Evolutionary conservation across 805 yeast genomes (phyloP), one percentile per base, ranked within the genome.

Genomic region (Candida dendrica): DNA sequence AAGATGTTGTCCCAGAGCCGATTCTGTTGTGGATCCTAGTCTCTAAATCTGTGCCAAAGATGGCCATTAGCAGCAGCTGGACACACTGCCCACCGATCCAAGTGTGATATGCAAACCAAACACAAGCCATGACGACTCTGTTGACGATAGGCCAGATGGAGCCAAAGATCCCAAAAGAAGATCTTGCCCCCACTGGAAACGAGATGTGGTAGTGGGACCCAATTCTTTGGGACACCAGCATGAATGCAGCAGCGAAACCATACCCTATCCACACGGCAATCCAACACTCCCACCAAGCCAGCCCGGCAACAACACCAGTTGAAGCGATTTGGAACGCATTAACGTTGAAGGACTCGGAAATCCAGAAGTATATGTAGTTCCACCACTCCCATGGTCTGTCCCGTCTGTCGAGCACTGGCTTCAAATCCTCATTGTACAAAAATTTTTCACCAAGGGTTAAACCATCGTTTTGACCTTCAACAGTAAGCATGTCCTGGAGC

Each of bases 251-350:
- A 47, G 84, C 77, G 37, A 84, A 61, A 16, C 70, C 55, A 60
- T 88, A 88, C 6, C 96, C 96, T 15, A 88, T 48, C 93, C 95
- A 86, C 19, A 88, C 93, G 1, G 93, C 76, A 33, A 88, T 64
- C 95, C 95, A 88, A 11, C 85, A 79, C 56, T 81, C 90, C 95
- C 95, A 88, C 95, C 95, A 87, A 15, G 81, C 75, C 62, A 88
- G 65, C 9, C 93, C 93, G 18, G 80, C 77, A 42, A 71, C 68
- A 42, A 84, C 81, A 53, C 95, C 95, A 0, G 95, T 84, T 9
- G 91, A 80, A 2, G 95, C 95, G 51, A 88, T 86, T 67, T 84
- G 89, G 88, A 91, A 87, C 5, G 96, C 85, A 60, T 85, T 87
- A 57, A 88, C 79, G 64, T 88, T 88, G 67, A 89, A 85, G 24